Base-by-base conservation (phyloP, 2,329 filamentous ascomycete species). In the Colletotrichum ledebouriae region DNA sequence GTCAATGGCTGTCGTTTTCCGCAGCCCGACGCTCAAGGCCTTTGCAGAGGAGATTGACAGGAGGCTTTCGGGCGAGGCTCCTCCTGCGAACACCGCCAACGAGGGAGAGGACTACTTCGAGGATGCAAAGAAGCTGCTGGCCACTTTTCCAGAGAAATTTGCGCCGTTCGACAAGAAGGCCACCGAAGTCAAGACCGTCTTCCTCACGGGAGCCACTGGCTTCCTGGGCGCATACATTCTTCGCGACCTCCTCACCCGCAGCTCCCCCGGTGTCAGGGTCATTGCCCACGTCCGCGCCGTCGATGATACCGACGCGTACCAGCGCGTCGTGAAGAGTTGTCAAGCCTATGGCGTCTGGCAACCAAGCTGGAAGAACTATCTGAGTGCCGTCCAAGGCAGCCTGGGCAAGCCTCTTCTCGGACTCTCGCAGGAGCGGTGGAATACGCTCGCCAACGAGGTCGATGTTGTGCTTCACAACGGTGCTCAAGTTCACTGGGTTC, bases 131-230 rank as follows among this genome's bases (percentile, higher is more conserved):
- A 81, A 86, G 57, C 79, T 90, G 11, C 76, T 82, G 13, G 75
- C 80, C 34, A 76, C 83, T 39, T 79, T 92, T 12, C 86, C 89
- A 1, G 71, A 64, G 12, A 74, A 42, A 13, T 53, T 53, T 53
- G 25, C 25, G 25, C 49, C 49, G 13, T 53, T 53, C 49, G 17
- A 53, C 10, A 53, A 53, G 49, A 39, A 53, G 49, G 49, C 49
- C 37, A 61, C 47, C 72, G 53, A 59, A 33, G 73, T 58, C 41
- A 62, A 68, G 69, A 94, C 90, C 0, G 85, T 96, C 11, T 92
- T 98, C 78, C 81, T 98, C 5, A 98, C 94, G 3, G 94, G 95
- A 49, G 94, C 93, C 4, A 98, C 94, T 5, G 94, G 94, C 2
- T 98, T 98, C 83, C 80, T 98, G 20, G 94, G 94, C 33, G 87